Evolutionary conservation across 1,139 yeast genomes (phyloP).

Genomic region (Scheffersomyces cryptocercus): DNA sequence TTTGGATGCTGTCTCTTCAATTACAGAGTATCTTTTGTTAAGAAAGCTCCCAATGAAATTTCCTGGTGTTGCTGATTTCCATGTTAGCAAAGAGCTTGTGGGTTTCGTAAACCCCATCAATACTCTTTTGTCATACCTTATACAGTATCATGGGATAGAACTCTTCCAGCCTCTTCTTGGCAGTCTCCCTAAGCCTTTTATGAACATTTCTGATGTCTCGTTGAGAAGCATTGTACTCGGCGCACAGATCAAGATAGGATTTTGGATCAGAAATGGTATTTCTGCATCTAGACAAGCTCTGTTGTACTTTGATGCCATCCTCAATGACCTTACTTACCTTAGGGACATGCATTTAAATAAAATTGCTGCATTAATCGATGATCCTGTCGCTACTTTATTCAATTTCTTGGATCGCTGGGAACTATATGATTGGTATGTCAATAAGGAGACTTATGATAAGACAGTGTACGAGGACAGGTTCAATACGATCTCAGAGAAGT

Average conservation of each 20-base stretch:
- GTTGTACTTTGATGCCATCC: constrained; percentile 32
- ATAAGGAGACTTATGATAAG: constrained; percentile 29
- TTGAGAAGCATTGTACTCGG: constrained; percentile 64
- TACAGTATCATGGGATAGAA: constrained; percentile 32
- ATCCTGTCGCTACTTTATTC: constrained; percentile 41
- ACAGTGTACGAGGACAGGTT: constrained; percentile 64
- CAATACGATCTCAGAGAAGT: constrained; percentile 49
- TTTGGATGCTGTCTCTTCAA: constrained; percentile 17
- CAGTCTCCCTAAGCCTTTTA: constrained; percentile 26
- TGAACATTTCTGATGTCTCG: constrained; percentile 54
- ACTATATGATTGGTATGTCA: constrained; percentile 52
- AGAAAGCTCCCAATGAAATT: constrained; percentile 27
- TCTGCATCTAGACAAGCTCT: constrained; percentile 51
- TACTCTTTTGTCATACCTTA: constrained; percentile 48
- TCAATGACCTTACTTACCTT: constrained; percentile 36
- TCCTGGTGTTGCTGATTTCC: constrained; percentile 40
- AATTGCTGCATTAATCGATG: constrained; percentile 47
- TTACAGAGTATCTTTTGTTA: constrained; percentile 27
- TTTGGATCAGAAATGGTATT: constrained; percentile 88
- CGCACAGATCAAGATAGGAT: constrained; percentile 75
- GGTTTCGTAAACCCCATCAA: constrained; percentile 64
- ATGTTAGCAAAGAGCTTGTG: constrained; percentile 49
- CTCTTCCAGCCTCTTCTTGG: constrained; percentile 16
- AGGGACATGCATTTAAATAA: constrained; percentile 63
- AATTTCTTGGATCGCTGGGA: constrained; percentile 67